phyloP scores from a whole-genome alignment of 1,139 yeast genomes.

The Blastobotrys aristatus region DNA sequence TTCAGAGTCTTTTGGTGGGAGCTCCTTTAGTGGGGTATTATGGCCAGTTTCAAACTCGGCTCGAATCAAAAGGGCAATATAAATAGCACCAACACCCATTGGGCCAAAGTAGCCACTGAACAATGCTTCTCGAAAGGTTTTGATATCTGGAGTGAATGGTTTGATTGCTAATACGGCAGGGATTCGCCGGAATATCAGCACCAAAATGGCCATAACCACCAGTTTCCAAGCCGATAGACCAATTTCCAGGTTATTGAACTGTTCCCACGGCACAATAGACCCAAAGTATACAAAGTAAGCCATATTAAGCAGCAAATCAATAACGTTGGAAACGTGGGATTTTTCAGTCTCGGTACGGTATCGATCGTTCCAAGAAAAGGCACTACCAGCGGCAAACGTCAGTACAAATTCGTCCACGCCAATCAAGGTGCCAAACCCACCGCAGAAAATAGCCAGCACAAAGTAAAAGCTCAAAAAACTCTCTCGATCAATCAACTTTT shows the following conservation, averaged over 20 bases:
- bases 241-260: constrained; percentile 58
- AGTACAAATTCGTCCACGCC: constrained; percentile 92
- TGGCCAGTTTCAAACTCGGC: constrained; percentile 66
- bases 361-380: constrained; percentile 97
- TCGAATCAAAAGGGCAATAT: constrained; percentile 81
- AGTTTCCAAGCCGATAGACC: constrained; percentile 85
- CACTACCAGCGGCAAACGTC: constrained; percentile 93
- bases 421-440: constrained; percentile 87
- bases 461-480: constrained; percentile 89
- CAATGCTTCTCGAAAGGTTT: constrained; percentile 91
- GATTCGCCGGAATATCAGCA: constrained; percentile 75
- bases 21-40: constrained; percentile 53
- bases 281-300: constrained; percentile 93
- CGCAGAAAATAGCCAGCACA: constrained; percentile 78
- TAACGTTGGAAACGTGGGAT: constrained; percentile 87
- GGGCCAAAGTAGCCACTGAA: constrained; percentile 99
- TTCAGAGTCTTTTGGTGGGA: constrained; percentile 52
- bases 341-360: constrained; percentile 84
- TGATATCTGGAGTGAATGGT: constrained; percentile 84
- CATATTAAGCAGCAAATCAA: constrained; percentile 67
- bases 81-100: constrained; percentile 95
- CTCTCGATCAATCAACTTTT: constrained; percentile 81
- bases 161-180: constrained; percentile 81
- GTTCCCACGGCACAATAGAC: constrained; percentile 89
- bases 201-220: constrained; percentile 72